Conservation (phyloP, 805 yeast genomes). For the Myxozyma vanderwaltii region DNA sequence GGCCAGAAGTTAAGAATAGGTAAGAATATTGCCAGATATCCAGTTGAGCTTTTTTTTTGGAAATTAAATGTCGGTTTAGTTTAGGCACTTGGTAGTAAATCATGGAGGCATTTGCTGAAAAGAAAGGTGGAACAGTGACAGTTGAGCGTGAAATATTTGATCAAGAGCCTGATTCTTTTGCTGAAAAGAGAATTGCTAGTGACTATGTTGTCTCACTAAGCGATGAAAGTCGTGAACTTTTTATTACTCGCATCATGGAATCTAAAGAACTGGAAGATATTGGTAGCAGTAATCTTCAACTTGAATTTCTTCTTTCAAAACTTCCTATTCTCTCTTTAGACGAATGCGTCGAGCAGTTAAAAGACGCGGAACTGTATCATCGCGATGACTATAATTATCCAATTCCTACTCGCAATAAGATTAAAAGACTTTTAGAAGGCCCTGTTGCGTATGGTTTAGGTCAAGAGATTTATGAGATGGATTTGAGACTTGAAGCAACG, state of each 20-base stretch:
- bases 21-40: neutral
- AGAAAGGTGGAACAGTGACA: neutral
- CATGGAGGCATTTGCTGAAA: slow-evolving; percentile 3
- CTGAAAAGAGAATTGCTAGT: neutral
- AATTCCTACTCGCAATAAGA: slow-evolving; percentile 6
- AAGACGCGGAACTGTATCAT: slow-evolving; percentile 9
- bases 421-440: slow-evolving; percentile 14
- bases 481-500: slow-evolving; percentile 24
- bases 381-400: slow-evolving; percentile 19
- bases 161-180: neutral
- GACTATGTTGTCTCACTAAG: neutral
- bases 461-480: slow-evolving; percentile 22
- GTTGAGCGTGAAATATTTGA: slow-evolving; percentile 3
- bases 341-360: slow-evolving; percentile 44
- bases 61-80: too few relatives aligned
- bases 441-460: slow-evolving; percentile 20
- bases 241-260: slow-evolving; percentile 8
- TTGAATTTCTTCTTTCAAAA: neutral
- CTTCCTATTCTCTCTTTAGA: slow-evolving; percentile 31
- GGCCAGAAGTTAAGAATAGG: too few relatives aligned
- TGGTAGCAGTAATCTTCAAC: slow-evolving; percentile 39
- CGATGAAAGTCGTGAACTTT: slow-evolving; percentile 9
- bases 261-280: slow-evolving; percentile 29
- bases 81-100: neutral
- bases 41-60: neutral